phyloP scores from a whole-genome alignment of 192 early-diverging fungal species.

The Gamsiella multidivaricata region DNA sequence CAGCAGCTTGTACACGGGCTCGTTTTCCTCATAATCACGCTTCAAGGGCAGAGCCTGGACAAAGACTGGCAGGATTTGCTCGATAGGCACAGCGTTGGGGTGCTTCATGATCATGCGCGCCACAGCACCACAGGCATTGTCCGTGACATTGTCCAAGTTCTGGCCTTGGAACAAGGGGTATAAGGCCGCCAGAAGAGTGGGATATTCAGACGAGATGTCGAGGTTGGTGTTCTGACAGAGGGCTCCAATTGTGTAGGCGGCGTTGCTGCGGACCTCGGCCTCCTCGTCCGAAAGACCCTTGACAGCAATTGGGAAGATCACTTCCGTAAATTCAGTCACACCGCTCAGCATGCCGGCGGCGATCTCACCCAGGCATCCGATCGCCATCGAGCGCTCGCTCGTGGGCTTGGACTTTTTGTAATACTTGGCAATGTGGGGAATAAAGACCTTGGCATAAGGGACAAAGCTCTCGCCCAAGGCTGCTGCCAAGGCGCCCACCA shows the following conservation, averaged over 20 bases:
- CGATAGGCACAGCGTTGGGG: conserved; percentile 75
- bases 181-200: conserved; percentile 68
- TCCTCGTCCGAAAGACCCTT: conserved; percentile 80
- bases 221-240: conserved; percentile 73
- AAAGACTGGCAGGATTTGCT: conserved; percentile 77
- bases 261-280: conserved; percentile 88
- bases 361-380: conserved; percentile 88
- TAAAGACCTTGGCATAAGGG: conserved; percentile 79
- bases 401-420: conserved; percentile 69
- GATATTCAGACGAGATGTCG: conserved; percentile 77
- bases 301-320: conserved; percentile 76
- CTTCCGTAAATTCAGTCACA: conserved; percentile 68
- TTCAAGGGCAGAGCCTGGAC: conserved; percentile 76
- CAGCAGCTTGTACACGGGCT: conserved; percentile 78
- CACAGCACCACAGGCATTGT: conserved; percentile 87
- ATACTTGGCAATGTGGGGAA: conserved; percentile 85
- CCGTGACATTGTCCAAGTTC: conserved; percentile 64
- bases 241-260: conserved; percentile 83
- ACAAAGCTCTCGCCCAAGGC: conserved; percentile 82
- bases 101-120: conserved; percentile 77
- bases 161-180: conserved; percentile 70
- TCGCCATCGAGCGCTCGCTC: conserved; percentile 90
- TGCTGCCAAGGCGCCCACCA: conserved; percentile 80
- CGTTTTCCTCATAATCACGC: conserved; percentile 82
- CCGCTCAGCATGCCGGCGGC: conserved; percentile 72